These are phyloP conservation scores for Penicillium janthinellum DNA, from an alignment of 2,329 filamentous ascomycete genomes.

Conservation along the genomic window DNA sequence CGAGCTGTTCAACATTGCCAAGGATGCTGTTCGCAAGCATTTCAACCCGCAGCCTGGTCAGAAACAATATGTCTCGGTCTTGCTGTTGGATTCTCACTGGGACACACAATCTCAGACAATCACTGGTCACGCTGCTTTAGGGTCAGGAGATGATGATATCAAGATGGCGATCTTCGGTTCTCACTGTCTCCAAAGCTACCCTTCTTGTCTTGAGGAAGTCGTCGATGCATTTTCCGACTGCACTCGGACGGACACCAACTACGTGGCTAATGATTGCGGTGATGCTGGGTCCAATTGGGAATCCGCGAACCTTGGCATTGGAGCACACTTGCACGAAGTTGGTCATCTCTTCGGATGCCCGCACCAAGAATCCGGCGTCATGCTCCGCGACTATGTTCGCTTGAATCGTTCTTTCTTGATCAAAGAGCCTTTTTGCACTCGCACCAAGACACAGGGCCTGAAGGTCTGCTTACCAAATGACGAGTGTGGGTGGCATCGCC, in stretches of 20 bases:
- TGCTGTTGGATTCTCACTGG: conserved; percentile 89
- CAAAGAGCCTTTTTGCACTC: conserved; percentile 81
- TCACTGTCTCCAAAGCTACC: conserved; percentile 88
- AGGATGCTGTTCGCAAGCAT: conserved; percentile 74
- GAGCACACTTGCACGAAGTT: conserved; percentile 87
- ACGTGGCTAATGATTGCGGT: conserved; percentile 81
- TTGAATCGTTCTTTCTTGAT: conserved; percentile 81
- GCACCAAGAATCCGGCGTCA: conserved; percentile 86
- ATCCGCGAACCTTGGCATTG: conserved; percentile 90
- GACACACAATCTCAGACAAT: conserved; percentile 71
- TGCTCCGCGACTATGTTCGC: conserved; percentile 83
- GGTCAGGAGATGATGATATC: conserved; percentile 70
- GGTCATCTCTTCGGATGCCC: conserved; percentile 89
- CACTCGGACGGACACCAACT: conserved; percentile 78
- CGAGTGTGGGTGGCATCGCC: conserved; percentile 87
- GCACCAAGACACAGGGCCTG: conserved; percentile 78
- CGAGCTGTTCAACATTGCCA: conserved; percentile 75
- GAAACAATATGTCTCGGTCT: conserved; percentile 81
- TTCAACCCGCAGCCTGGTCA: conserved; percentile 76
- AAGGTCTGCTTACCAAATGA: conserved; percentile 73
- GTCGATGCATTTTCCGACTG: conserved; percentile 87
- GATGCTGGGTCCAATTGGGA: conserved; percentile 93
- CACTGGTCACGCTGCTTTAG: conserved; percentile 80
- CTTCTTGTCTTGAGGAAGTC: conserved; percentile 84
- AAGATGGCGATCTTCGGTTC: conserved; percentile 90